phyloP scores from a whole-genome alignment of 495 filamentous ascomycete species.

The Parathielavia hyrcaniae region DNA sequence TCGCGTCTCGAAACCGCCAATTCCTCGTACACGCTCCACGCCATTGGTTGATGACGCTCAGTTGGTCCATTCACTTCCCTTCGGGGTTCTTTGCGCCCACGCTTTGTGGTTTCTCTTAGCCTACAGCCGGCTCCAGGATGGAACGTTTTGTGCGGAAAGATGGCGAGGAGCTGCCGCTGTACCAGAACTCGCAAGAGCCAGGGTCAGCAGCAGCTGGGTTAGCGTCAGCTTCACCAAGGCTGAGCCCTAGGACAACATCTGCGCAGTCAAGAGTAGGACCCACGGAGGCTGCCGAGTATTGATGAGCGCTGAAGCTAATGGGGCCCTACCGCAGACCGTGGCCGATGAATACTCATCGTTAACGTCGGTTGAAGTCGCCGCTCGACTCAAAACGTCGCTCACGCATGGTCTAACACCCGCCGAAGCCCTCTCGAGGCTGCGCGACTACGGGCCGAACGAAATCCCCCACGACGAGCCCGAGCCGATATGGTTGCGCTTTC shows the following conservation, averaged over 20 bases:
- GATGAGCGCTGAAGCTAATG: conserved; percentile 8
- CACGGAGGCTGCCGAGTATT: too few species aligned
- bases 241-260: conserved; percentile 38
- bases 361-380: conserved; percentile 68
- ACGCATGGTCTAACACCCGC: conserved; percentile 69
- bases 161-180: conserved; percentile 37
- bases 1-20: not conserved
- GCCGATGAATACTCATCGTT: conserved; percentile 54
- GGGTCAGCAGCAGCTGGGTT: conserved; percentile 22
- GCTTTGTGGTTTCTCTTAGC: conserved; percentile 1
- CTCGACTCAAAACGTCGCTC: conserved; percentile 74
- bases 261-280: conserved; percentile 41
- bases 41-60: conserved; percentile 25
- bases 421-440: conserved; percentile 71
- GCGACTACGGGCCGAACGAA: conserved; percentile 84
- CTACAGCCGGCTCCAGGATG: conserved; percentile 15
- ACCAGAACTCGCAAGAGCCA: conserved; percentile 18
- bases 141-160: conserved; percentile 30
- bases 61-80: conserved; percentile 18
- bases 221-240: conserved; percentile 33
- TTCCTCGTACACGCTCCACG: not conserved
- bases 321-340: conserved; percentile 30
- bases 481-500: conserved; percentile 86
- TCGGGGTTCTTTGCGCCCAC: conserved; percentile 27
- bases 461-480: conserved; percentile 90